Evolutionary conservation across 768 basidiomycete genomes (phyloP), one percentile per base, ranked within the genome.

Genomic region (Lentinula raphanica): DNA sequence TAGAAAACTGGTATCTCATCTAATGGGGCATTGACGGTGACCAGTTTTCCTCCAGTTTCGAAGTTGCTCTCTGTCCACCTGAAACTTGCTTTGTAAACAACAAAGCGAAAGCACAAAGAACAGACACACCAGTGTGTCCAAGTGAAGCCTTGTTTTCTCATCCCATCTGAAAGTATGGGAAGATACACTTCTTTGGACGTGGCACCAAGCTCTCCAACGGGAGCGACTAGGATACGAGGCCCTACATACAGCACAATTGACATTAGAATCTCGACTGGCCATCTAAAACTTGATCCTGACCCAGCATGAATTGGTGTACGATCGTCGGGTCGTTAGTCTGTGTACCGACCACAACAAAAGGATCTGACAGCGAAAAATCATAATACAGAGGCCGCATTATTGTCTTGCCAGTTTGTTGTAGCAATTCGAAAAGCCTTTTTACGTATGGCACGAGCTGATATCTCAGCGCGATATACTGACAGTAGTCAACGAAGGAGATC

Each of bases 1-100:
- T 68, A 71, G 53, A 72, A 69, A 17, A 75, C 70, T 1, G 70
- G 74, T 15, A 75, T 74, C 48, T 70, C 61, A 49, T 69, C 68
- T 23, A 71, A 60, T 8, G 62, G 59, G 1, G 72, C 71, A 57
- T 62, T 66, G n/a, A 73, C 59, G 49, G 66, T 72, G 13, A 73
- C 61, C 27, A 55, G 58, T 27, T 42, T 60, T 13, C 71, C 71
- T 25, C 72, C 72, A 25, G 49, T 56, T 11, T 69, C 70, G 54
- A 70, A 67, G 35, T 67, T 58, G 46, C 59, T 62, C 27, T 75
- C 67, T 23, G 68, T 66, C 72, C 72, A 74, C 74, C 70, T 74
- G 46, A 9, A 35, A n/a, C n/a, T n/a, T 25, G 19, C 36, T 27
- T 38, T 58, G 44, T 29, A 49, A 7, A 28, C 1, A 29, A 17